Base-by-base conservation (phyloP, 129 eudicot genomes). In the Chrysanthemum lavandulifolium region DNA sequence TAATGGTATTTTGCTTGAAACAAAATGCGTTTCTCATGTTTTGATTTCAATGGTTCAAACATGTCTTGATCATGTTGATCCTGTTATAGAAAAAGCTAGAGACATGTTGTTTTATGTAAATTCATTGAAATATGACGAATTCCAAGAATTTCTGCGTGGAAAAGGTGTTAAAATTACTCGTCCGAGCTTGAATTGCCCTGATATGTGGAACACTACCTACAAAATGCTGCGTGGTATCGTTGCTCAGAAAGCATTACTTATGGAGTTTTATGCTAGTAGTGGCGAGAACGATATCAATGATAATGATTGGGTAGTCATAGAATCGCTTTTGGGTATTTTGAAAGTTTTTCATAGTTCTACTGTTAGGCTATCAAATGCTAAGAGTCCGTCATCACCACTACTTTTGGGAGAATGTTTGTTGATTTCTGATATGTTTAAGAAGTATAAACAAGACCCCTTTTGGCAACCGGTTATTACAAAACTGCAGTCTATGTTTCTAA, bases 261-360 rank as follows among this genome's bases (percentile, higher is more conserved):
- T 40, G 0, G 78, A 63, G 2, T 73, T 50, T 63, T 16, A 29
- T 16, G 57, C 51, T 4, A 63, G 5, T 16, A 15, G 62, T 64
- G 53, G 10, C 15, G 5, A 51, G 13, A 51, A 63, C 0, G 63
- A 73, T 51, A 51, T 73, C 3, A 53, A 50, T 25, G 70, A 62
- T 29, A 73, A 63, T 6, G 71, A 73, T 51, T 73, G 78, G 78
- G 71, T 29, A 13, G 33, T 2, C 5, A 51, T 73, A 4, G 71
- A 63, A 31, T 73, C 78, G 0, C 71, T 73, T 73, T 18, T 62
- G 78, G 78, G 63, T 16, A 73, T 73, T 51, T 65, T 74, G 1
- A 19, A 74, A 33, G 78, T 74, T 13, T 74, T 40, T 40, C 47
- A 14, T 16, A 65, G 6, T 21, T 64, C 78, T 3, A 64, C 65